These are phyloP conservation scores for Solanum bulbocastanum DNA, from an alignment of 257 asterid species.

Conservation along the genomic window DNA sequence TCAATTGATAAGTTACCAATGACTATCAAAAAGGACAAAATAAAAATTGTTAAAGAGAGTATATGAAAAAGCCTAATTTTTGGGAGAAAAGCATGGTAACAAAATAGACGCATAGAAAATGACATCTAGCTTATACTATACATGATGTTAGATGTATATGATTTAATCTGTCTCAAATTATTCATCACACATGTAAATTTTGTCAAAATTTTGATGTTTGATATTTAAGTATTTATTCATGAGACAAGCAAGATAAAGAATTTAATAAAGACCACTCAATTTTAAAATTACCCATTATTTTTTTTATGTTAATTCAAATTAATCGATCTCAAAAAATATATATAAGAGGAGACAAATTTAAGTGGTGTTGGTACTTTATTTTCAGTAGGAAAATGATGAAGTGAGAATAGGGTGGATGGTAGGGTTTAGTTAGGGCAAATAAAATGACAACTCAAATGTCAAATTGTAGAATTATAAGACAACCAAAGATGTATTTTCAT, in stretches of 20 bases:
- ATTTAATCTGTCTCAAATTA: not conserved
- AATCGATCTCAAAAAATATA: not conserved
- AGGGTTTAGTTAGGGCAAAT: not conserved
- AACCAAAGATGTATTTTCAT: conserved; percentile 65
- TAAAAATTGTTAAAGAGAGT: not conserved
- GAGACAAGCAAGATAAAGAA: not conserved
- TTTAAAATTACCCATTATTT: not conserved
- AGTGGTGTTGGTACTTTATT: not conserved
- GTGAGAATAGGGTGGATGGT: not conserved
- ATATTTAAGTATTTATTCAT: no score
- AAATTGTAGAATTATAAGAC: conserved; percentile 61
- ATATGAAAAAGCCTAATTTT: not conserved
- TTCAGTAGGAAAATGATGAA: not conserved
- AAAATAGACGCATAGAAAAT: not conserved
- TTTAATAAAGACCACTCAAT: not conserved
- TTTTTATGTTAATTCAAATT: not conserved
- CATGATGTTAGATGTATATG: not conserved
- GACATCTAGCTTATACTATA: not conserved
- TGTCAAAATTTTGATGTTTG: not conserved
- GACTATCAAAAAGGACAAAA: not conserved
- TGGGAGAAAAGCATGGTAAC: not conserved
- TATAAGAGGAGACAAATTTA: not conserved
- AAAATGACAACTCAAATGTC: conserved; percentile 68
- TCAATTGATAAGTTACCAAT: not conserved
- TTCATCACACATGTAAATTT: not conserved